These are phyloP conservation scores for Backusella luteola DNA, from an alignment of 192 early-diverging fungal genomes.

Conservation along the genomic window DNA sequence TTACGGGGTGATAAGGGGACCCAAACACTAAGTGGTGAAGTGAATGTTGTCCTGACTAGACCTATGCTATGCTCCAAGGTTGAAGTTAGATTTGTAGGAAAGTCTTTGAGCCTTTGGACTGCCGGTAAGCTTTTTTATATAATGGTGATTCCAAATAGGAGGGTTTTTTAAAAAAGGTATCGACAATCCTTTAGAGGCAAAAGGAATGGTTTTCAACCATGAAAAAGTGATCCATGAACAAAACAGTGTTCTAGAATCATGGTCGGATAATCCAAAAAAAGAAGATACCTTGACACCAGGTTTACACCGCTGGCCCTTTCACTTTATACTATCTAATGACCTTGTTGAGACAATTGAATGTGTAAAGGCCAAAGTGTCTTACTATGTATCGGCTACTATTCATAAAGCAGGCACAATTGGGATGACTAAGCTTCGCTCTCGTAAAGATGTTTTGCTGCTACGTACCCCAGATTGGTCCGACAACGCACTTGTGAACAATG, in stretches of 20 bases:
- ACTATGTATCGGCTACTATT: conserved; percentile 22
- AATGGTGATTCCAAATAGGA: not conserved
- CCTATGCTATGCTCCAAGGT: not conserved
- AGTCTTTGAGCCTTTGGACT: not conserved
- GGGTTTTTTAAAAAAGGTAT: not conserved
- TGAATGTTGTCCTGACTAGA: not conserved
- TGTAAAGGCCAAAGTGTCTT: conserved; percentile 26
- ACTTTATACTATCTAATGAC: conserved; percentile 25
- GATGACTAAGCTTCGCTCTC: conserved; percentile 11
- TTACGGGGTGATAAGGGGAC: not conserved
- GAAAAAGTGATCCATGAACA: conserved; percentile 35
- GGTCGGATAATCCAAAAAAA: not conserved
- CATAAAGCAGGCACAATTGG: conserved; percentile 2
- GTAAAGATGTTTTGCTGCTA: conserved; percentile 22
- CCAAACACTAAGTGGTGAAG: not conserved
- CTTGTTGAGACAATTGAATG: conserved; percentile 34
- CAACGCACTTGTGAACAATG: conserved; percentile 8
- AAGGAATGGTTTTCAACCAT: conserved; percentile 1
- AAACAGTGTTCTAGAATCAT: conserved; percentile 15
- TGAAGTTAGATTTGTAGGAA: not conserved
- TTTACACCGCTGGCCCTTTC: conserved; percentile 29
- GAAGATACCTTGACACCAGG: conserved; percentile 2
- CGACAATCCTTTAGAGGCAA: not conserved
- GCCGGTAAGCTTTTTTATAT: not conserved
- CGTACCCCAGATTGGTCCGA: conserved; percentile 26